A percentile compares a stretch with the other conserved stretches of the same genome.
Evolutionary conservation across 805 yeast species (phyloP).

Genomic region (Metschnikowia matae): DNA sequence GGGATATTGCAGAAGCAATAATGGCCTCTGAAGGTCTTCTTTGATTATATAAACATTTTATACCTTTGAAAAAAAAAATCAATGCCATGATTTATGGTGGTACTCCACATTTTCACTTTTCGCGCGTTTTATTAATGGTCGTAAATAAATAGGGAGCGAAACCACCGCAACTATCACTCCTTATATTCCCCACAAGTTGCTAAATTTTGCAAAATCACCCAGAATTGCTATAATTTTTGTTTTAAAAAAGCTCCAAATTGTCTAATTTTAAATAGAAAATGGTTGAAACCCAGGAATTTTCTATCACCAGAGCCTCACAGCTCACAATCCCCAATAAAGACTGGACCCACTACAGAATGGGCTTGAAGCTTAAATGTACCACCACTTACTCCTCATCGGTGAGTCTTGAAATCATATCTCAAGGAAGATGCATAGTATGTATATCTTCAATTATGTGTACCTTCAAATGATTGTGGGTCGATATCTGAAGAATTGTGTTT

Average conservation of each 20-base stretch:
- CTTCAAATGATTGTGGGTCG: no score
- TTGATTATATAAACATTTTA: not conserved
- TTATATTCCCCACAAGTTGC: not conserved
- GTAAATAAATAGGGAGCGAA: not conserved
- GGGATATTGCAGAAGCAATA: not conserved
- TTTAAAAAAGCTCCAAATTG: not conserved
- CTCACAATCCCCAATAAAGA: conserved; percentile 18
- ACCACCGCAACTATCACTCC: not conserved
- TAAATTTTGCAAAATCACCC: not conserved
- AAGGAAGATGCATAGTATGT: conserved; percentile 19
- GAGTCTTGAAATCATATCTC: conserved; percentile 13
- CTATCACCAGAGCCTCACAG: conserved; percentile 18
- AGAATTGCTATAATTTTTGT: not conserved
- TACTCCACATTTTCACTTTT: not conserved
- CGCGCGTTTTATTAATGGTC: not conserved
- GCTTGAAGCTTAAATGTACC: conserved; percentile 16
- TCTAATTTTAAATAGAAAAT: not conserved
- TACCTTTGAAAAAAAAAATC: not conserved
- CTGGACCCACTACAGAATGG: conserved; percentile 22
- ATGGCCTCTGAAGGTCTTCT: conserved; percentile 2
- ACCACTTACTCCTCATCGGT: conserved; percentile 9
- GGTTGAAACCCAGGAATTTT: conserved; percentile 16
- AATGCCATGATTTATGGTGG: not conserved
- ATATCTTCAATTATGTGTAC: conserved; percentile 2
- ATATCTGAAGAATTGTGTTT: not conserved